Evolutionary conservation across 208 protist species (phyloP).

Genomic region (Trypanosoma boissoni): DNA sequence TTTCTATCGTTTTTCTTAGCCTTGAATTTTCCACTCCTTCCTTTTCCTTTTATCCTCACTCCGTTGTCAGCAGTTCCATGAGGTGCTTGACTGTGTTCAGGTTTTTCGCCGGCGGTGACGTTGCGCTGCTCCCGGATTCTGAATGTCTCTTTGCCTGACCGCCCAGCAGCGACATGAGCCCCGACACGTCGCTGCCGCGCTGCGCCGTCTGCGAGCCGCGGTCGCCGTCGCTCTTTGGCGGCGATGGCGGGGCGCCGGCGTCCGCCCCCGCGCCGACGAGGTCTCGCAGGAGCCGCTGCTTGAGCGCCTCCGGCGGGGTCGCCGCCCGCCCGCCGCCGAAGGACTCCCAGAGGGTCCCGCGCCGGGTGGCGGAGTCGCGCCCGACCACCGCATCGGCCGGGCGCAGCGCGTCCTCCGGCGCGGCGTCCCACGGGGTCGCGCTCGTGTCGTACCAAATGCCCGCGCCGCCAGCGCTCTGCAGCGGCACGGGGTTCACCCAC

Average conservation of each 20-base stretch:
- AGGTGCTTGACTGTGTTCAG: conserved; percentile 28
- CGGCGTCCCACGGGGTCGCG: not conserved
- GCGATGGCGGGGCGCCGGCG: too few species aligned
- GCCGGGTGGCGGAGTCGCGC: not conserved
- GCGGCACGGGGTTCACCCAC: conserved; percentile 12
- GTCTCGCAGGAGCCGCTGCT: conserved; percentile 18
- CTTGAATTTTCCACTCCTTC: not conserved
- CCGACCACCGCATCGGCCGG: not conserved
- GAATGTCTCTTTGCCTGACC: too few species aligned
- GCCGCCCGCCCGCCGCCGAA: conserved; percentile 1
- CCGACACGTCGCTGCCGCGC: too few species aligned
- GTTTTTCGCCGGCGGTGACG: not conserved
- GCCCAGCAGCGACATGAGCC: too few species aligned
- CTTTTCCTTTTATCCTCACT: conserved; percentile 4
- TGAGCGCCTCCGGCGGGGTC: conserved; percentile 16
- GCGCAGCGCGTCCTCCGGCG: not conserved
- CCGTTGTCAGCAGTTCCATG: conserved; percentile 40
- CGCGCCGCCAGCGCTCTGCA: not conserved
- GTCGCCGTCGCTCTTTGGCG: not conserved
- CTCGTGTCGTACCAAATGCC: conserved; percentile 19
- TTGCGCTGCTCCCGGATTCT: not conserved
- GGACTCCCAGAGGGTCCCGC: conserved; percentile 13
- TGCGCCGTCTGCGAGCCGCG: too few species aligned
- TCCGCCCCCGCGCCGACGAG: conserved; percentile 18
- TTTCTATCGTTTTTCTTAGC: not conserved